Conservation (phyloP, 805 yeast genomes). For the Candida fluviatilis region DNA sequence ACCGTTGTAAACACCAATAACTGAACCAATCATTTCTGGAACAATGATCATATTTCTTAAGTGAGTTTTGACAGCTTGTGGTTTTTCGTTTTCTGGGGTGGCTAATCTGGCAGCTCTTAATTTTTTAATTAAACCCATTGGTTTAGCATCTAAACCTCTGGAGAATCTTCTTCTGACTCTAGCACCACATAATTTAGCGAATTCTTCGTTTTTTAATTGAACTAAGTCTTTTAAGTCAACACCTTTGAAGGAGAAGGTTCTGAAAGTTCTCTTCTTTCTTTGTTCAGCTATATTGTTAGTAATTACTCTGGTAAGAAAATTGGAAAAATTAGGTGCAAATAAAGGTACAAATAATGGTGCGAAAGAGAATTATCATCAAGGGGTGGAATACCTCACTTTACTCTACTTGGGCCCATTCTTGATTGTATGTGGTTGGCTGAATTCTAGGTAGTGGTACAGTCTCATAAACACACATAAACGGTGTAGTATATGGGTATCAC, state of each 20-base stretch:
- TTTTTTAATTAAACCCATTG: slow-evolving; percentile 94
- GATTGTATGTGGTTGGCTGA: no score
- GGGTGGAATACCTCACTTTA: no score
- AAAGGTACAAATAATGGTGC: not conserved
- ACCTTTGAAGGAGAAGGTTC: slow-evolving; percentile 98
- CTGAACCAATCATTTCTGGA: slow-evolving; percentile 99
- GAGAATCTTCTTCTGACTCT: slow-evolving; percentile 99
- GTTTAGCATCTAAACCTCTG: slow-evolving; percentile 94
- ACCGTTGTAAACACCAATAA: slow-evolving; percentile 99
- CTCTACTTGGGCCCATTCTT: no score
- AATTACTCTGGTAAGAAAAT: slow-evolving; percentile 1
- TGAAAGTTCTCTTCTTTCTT: slow-evolving; percentile 87
- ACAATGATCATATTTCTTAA: slow-evolving; percentile 98
- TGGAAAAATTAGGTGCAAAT: not conserved
- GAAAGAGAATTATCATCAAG: not conserved
- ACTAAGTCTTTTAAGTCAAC: slow-evolving; percentile 93
- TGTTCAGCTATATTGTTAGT: slow-evolving; percentile 12
- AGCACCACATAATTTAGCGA: slow-evolving; percentile 93
- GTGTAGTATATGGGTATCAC: no score
- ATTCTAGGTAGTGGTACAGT: no score
- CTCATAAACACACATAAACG: no score
- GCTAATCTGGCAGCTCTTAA: slow-evolving; percentile 95
- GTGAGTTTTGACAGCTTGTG: slow-evolving; percentile 97
- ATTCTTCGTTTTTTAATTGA: slow-evolving; percentile 93
- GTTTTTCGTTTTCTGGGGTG: slow-evolving; percentile 91